Percentiles rank a stretch among this genome's conserved stretches.
phyloP scores from a whole-genome alignment of 768 basidiomycete genomes.

The Pleurotus sapidus region DNA sequence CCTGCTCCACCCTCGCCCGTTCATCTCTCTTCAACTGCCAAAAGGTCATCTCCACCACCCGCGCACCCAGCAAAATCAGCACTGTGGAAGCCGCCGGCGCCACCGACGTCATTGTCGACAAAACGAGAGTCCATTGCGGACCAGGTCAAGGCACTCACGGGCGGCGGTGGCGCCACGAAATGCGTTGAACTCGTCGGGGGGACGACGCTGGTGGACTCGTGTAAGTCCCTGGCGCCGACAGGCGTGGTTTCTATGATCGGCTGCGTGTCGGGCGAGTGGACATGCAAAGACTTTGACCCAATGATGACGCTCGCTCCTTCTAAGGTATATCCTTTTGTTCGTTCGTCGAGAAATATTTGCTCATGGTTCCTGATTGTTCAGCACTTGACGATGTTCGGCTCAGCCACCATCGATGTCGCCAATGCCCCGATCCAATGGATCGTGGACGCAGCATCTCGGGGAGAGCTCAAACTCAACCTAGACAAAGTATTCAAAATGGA shows the following conservation, averaged over 20 bases:
- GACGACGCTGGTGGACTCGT: conserved; percentile 15
- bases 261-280: conserved; percentile 17
- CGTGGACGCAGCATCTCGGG: conserved; percentile 17
- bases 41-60: conserved; percentile 19
- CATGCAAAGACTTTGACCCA: conserved; percentile 17
- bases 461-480: conserved; percentile 14
- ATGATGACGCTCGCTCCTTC: conserved; percentile 14
- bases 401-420: conserved; percentile 14
- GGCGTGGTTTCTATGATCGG: conserved; percentile 18
- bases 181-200: conserved; percentile 21
- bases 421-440: conserved; percentile 18
- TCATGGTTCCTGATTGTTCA: neutral
- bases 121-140: conserved; percentile 12
- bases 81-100: conserved; percentile 13
- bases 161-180: conserved; percentile 16
- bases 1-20: conserved; percentile 17
- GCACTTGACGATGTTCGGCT: conserved; percentile 19
- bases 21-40: conserved; percentile 17
- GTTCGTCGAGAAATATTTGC: neutral
- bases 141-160: conserved; percentile 16
- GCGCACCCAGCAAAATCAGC: conserved; percentile 12
- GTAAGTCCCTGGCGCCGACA: conserved; percentile 11
- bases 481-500: conserved; percentile 22
- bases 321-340: conserved; percentile 12
- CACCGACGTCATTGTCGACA: conserved; percentile 19